Conservation (phyloP, 2,329 filamentous ascomycete genomes). For the Colletotrichum tanaceti region DNA sequence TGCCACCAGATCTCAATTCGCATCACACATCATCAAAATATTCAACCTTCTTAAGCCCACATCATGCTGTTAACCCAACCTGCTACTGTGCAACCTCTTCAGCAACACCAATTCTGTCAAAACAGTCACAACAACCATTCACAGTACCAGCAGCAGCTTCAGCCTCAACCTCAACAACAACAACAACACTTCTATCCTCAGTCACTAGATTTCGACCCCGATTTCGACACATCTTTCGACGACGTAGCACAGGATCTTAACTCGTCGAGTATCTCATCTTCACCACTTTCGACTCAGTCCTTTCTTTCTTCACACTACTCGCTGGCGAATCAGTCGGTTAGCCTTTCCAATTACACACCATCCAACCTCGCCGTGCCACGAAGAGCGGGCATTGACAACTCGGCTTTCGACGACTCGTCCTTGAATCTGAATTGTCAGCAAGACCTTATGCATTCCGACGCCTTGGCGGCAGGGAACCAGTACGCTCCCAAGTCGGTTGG, state of each 20-base stretch:
- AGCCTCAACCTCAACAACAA: slow-evolving; percentile 11
- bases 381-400: slow-evolving; percentile 16
- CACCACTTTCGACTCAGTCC: slow-evolving; percentile 36
- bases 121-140: background rate
- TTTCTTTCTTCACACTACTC: slow-evolving; percentile 44
- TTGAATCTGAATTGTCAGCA: slow-evolving; percentile 22
- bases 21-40: slow-evolving; percentile 18
- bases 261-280: slow-evolving; percentile 29
- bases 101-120: slow-evolving; percentile 28
- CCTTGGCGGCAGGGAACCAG: slow-evolving; percentile 54
- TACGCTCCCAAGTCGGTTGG: slow-evolving; percentile 52
- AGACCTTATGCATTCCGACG: slow-evolving; percentile 56
- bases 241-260: slow-evolving; percentile 15
- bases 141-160: slow-evolving; percentile 13
- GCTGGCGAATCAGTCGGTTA: slow-evolving; percentile 43
- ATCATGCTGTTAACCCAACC: slow-evolving; percentile 39
- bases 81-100: slow-evolving; percentile 25
- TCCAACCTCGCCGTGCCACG: slow-evolving; percentile 17
- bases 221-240: slow-evolving; percentile 24
- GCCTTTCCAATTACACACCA: slow-evolving; percentile 1
- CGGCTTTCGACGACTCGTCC: slow-evolving; percentile 23
- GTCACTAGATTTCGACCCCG: slow-evolving; percentile 29
- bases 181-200: slow-evolving; percentile 16
- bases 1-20: slow-evolving; percentile 20
- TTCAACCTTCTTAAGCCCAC: slow-evolving; percentile 17